phyloP scores from a whole-genome alignment of 345 rosid genomes.

The Aurinia saxatilis region DNA sequence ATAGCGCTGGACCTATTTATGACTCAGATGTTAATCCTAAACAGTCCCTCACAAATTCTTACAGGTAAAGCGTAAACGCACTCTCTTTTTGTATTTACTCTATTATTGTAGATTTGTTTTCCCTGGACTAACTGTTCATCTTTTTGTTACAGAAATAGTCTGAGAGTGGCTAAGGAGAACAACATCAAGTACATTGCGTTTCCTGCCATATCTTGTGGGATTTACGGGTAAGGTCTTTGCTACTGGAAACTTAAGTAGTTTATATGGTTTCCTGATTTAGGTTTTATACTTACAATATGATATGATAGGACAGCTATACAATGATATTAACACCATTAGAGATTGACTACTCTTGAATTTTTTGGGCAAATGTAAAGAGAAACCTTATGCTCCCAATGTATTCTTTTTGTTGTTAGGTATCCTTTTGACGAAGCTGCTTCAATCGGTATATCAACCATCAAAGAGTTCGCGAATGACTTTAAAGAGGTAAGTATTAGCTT shows the following conservation, averaged over 20 bases:
- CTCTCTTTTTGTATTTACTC: not conserved
- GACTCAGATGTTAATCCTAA: conserved; percentile 40
- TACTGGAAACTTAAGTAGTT: not conserved
- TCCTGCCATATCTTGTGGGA: conserved; percentile 85
- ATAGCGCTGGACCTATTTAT: conserved; percentile 80
- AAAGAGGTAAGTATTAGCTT: conserved; percentile 61
- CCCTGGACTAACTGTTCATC: not conserved
- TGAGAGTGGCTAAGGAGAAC: conserved; percentile 65
- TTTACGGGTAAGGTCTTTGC: conserved; percentile 40
- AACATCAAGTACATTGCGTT: conserved; percentile 67
- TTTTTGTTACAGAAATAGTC: conserved; percentile 61
- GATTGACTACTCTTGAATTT: not conserved
- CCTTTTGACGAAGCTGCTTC: conserved; percentile 83
- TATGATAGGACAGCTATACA: not conserved
- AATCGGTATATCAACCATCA: conserved; percentile 61
- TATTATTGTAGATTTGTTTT: not conserved
- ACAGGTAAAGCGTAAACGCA: conserved; percentile 40
- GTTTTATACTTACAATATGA: not conserved
- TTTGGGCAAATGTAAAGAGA: not conserved
- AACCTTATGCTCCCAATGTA: not conserved
- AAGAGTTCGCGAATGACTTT: conserved; percentile 54
- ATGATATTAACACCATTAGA: not conserved
- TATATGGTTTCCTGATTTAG: not conserved
- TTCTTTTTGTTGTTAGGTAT: conserved; percentile 39
- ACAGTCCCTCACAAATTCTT: conserved; percentile 48